Conservation (phyloP, 2,329 filamentous ascomycete species). For the Phialemoniopsis sp. region DNA sequence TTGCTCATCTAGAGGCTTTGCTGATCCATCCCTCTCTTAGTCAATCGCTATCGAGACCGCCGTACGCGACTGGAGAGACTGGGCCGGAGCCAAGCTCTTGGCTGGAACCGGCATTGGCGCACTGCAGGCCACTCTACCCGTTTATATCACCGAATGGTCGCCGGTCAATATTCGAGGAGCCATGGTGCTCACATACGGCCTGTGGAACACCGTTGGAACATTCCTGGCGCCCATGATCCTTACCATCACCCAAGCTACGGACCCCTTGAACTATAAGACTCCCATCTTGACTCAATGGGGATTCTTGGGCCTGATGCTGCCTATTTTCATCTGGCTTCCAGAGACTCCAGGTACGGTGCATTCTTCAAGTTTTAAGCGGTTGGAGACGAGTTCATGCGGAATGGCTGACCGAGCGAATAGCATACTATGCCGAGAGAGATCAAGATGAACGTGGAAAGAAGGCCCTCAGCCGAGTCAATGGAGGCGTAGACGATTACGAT, state of each 20-base stretch:
- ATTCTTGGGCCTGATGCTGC: slow-evolving; percentile 4
- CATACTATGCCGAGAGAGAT: slow-evolving; percentile 7
- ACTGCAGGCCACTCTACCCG: slow-evolving; percentile 4
- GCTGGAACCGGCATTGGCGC: slow-evolving; percentile 3
- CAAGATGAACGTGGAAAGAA: slow-evolving; percentile 8
- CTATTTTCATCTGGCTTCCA: slow-evolving; percentile 5
- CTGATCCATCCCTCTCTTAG: no score
- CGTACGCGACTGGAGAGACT: slow-evolving; percentile 3
- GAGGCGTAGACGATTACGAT: slow-evolving; percentile 6
- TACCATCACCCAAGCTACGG: not conserved
- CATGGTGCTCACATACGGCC: slow-evolving; percentile 2
- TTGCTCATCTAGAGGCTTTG: no score
- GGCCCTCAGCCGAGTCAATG: slow-evolving; percentile 6
- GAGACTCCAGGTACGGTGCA: slow-evolving; percentile 5
- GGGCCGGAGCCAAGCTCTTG: slow-evolving; percentile 5
- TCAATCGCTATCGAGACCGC: slow-evolving; percentile 3
- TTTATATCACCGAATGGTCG: slow-evolving; percentile 4
- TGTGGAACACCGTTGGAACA: slow-evolving; percentile 1
- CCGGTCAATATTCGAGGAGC: slow-evolving; percentile 5
- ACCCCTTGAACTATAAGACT: slow-evolving; percentile 3
- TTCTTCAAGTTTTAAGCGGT: not conserved
- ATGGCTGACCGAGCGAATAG: not conserved
- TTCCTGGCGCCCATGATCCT: no score
- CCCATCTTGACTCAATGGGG: slow-evolving; percentile 4
- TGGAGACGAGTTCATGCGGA: not conserved